Base-by-base conservation (phyloP, 805 yeast genomes). In the Wickerhamomyces chaumierensis region DNA sequence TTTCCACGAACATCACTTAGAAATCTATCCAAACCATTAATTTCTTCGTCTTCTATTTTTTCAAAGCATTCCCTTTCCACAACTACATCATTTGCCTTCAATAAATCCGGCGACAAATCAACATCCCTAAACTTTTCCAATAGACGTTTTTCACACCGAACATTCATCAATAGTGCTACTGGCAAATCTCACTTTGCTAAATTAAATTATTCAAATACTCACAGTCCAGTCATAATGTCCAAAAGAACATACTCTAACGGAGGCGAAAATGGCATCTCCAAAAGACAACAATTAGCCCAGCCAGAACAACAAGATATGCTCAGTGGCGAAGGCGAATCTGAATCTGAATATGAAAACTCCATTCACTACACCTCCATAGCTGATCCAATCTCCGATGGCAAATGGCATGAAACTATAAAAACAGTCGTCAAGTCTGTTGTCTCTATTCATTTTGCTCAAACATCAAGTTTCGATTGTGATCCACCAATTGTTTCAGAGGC, bases 401-500 rank as follows among this genome's bases (percentile, higher is more conserved):
- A 68, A 48, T 87, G 96, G 96, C 88, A 81, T 52, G 63, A 65
- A 31, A 83, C 95, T 1, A 85, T 87, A 36, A 77, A 84, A 36
- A 70, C 70, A 38, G 95, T 87, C 3, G 94, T 87, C 31, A 74
- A 78, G 44, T 74, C 85, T 5, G 96, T 87, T 18, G 96, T 88
- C 3, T 82, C 95, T 1, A 78, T 88, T 37, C 94, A 85, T 57
- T 87, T 88, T 53, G 71, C 92, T 11, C 92, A 82, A 57, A 85
- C 84, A n/a, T 74, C 79, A 3, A 76, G 79, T 44, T 88, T 88
- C 55, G 96, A 88, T 52, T 80, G 92, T 31, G 96, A 88, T 48
- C 61, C 76, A 3, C 80, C 94, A 1, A 58, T 79, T 34, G 85
- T 81, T 20, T 75, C 84, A 39, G 94, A 88, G 58, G 96, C 96